Percentiles rank a stretch among this genome's conserved stretches.
These are phyloP conservation scores for Beauveria asiatica DNA, from an alignment of 2,329 filamentous ascomycete species.

Conservation along the genomic window DNA sequence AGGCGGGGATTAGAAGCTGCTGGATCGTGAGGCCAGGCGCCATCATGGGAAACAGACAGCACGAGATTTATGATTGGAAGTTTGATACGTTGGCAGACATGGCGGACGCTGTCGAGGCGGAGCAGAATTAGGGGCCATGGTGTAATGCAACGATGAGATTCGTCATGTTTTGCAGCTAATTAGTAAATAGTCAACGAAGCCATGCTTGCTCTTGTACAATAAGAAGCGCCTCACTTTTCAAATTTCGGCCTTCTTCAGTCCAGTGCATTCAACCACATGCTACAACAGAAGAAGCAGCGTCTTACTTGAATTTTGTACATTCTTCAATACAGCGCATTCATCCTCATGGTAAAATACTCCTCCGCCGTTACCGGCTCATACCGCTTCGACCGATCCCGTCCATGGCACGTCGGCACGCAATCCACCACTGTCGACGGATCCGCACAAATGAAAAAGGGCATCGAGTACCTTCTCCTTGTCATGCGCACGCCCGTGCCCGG, in stretches of 20 bases:
- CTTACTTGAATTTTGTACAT: background rate
- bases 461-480: conserved; percentile 46
- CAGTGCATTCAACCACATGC: conserved; percentile 17
- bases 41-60: conserved; percentile 34
- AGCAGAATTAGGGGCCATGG: background rate
- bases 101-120: conserved; percentile 44
- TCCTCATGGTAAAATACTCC: conserved; percentile 22
- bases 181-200: too few relatives aligned
- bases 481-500: conserved; percentile 25
- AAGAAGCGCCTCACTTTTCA: too few relatives aligned
- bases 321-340: conserved; percentile 10
- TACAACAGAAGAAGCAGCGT: background rate
- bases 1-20: conserved; percentile 45
- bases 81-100: conserved; percentile 49
- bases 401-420: conserved; percentile 39
- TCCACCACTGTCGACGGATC: conserved; percentile 42
- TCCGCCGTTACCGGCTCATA: conserved; percentile 34
- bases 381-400: conserved; percentile 34
- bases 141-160: background rate
- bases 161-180: background rate
- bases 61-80: conserved; percentile 40
- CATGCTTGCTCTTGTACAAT: too few relatives aligned
- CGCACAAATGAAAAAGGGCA: conserved; percentile 50
- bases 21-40: conserved; percentile 50
- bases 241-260: background rate